phyloP scores from a whole-genome alignment of 371 early-diverging fungal genomes.

The Apophysomyces sp. region DNA sequence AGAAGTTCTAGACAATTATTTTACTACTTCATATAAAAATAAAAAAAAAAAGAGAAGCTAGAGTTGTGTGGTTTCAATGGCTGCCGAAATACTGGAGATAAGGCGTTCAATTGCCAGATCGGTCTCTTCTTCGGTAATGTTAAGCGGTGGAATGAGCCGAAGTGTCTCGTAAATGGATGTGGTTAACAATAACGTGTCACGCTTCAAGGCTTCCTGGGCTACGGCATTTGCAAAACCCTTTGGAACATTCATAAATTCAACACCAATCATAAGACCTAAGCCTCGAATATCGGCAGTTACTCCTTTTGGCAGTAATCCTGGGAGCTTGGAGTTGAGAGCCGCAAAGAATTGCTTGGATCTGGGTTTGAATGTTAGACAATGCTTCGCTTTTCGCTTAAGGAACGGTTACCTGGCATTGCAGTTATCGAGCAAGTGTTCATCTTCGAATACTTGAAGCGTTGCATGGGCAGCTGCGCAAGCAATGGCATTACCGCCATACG shows the following conservation, averaged over 20 bases:
- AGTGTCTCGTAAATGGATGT: conserved; percentile 60
- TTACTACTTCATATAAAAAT: too few species aligned
- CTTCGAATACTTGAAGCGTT: conserved; percentile 41
- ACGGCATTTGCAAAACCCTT: conserved; percentile 39
- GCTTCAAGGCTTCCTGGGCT: conserved; percentile 39
- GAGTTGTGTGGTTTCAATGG: conserved; percentile 16
- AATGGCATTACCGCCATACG: conserved; percentile 51
- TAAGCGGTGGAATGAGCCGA: conserved; percentile 59
- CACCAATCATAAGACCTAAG: conserved; percentile 61
- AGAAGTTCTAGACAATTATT: too few species aligned
- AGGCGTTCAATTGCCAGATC: conserved; percentile 44
- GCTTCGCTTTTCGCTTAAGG: background rate
- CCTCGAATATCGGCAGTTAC: conserved; percentile 54
- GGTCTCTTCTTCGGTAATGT: conserved; percentile 51
- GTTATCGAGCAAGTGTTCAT: conserved; percentile 43
- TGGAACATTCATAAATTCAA: conserved; percentile 52
- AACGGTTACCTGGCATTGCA: conserved; percentile 29
- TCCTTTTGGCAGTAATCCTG: conserved; percentile 37
- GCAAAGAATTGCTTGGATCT: conserved; percentile 51
- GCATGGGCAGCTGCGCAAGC: conserved; percentile 51
- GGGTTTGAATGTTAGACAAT: background rate
- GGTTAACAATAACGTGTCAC: conserved; percentile 51
- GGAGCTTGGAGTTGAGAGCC: conserved; percentile 35
- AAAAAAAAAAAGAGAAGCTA: too few species aligned
- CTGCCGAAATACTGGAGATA: conserved; percentile 37